Evolutionary conservation across 2,329 filamentous ascomycete species (phyloP), one percentile per base, ranked within the genome.

Genomic region (Colletotrichum musae): DNA sequence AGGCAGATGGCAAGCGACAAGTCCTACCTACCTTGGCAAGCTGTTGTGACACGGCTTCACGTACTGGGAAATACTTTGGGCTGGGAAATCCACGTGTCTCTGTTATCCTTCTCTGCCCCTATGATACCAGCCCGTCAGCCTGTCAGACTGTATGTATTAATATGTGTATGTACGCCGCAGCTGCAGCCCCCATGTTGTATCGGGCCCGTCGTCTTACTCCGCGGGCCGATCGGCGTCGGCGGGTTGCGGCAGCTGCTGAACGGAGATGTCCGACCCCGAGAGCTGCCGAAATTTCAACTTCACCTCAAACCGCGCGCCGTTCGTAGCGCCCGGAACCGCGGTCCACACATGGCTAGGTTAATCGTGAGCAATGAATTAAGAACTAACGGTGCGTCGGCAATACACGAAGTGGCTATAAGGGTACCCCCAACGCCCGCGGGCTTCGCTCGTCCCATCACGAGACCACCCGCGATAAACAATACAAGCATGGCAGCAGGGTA

Each of bases 341-440:
- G 16, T 24, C 16, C 13, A 41, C 32, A 5, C 39, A 28, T 43
- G 12, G 39, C 6, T 60, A 57, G 50, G 45, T 50, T 47, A 50
- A 66, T 66, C 62, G 54, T 69, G 56, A 66, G 56, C 62, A 66
- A 60, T 66, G 28, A 53, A 69, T 66, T 69, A 69, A 66, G 57
- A 58, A 70, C 63, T 70, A 63, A 70, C 64, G 41, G 41, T 70
- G 58, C 53, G 48, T 53, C 64, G 64, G 43, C 62, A 70, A 70
- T 70, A 68, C 68, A 70, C 57, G 39, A 70, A 68, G 64, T 58
- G 68, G 64, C 52, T 68, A 68, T 58, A 58, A 70, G 58, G 64
- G 68, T 64, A 39, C 68, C 58, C 64, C 57, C 51, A 70, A 70
- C 64, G 58, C 68, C 68, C 52, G 64, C 57, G 47, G 64, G 58